Evolutionary conservation across 2,329 filamentous ascomycete species (phyloP).

Genomic region (Fusarium irregulare): DNA sequence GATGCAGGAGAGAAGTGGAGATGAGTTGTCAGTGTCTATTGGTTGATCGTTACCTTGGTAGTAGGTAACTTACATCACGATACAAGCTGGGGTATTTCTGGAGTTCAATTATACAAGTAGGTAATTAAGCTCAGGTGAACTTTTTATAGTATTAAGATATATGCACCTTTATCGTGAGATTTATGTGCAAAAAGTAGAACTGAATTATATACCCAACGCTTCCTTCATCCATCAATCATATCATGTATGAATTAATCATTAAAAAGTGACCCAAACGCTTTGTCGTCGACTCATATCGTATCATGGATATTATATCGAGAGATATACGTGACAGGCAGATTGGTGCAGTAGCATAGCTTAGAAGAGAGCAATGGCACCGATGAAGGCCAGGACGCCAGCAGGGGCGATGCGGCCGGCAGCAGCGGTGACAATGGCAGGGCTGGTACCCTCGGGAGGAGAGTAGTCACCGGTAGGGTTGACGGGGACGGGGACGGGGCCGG

Average conservation of each 20-base stretch:
- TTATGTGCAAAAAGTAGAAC: conserved; percentile 34
- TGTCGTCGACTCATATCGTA: conserved; percentile 8
- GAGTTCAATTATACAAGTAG: not conserved
- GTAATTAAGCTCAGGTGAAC: conserved; percentile 11
- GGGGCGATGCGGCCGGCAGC: conserved; percentile 59
- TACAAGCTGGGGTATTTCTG: not conserved
- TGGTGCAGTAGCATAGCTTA: conserved; percentile 51
- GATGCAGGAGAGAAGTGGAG: not conserved
- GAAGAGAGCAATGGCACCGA: conserved; percentile 69
- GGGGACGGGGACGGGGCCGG: conserved; percentile 44
- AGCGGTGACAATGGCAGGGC: conserved; percentile 65
- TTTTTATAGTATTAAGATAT: conserved; percentile 32
- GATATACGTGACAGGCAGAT: conserved; percentile 6
- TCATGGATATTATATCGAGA: conserved; percentile 3
- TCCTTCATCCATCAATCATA: conserved; percentile 14
- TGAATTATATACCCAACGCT: conserved; percentile 39
- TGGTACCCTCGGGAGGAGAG: conserved; percentile 57
- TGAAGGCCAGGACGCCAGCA: conserved; percentile 62
- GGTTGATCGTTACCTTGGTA: not conserved
- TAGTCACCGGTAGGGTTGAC: conserved; percentile 12
- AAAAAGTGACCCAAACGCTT: conserved; percentile 19
- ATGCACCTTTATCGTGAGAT: conserved; percentile 32
- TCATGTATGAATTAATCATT: conserved; percentile 28
- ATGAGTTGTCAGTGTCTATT: not conserved
- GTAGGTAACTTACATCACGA: not conserved